phyloP scores from a whole-genome alignment of 176 grass and related monocot genomes.

The Paspalum vaginatum region DNA sequence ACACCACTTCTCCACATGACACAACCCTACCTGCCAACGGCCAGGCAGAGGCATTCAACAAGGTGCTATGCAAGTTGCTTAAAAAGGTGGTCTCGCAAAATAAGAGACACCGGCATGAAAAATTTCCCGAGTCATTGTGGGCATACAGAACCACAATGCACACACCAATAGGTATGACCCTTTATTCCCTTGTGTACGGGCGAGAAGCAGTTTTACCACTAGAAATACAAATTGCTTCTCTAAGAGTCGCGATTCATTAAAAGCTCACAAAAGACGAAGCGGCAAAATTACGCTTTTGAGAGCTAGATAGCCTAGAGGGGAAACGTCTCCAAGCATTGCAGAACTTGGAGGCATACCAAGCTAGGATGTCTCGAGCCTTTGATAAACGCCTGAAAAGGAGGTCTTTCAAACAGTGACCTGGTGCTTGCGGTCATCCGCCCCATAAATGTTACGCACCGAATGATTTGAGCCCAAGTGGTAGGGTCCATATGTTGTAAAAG shows the following conservation, averaged over 20 bases:
- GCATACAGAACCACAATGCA: no score
- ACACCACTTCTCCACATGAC: neutral
- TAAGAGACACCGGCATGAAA: neutral
- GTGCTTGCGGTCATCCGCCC: neutral
- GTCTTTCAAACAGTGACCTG: neutral
- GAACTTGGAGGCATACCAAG: neutral
- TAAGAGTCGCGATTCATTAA: neutral
- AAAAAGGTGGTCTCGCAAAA: neutral
- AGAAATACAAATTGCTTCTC: neutral
- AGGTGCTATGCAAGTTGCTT: neutral
- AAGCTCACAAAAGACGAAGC: no score
- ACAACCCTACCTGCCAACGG: neutral
- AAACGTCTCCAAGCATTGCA: neutral
- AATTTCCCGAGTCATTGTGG: no score
- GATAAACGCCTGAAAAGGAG: neutral
- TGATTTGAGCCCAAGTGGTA: slow-evolving; percentile 9
- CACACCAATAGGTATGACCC: neutral
- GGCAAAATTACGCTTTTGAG: neutral
- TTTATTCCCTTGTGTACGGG: neutral
- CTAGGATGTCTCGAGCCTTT: no score
- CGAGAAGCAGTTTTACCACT: neutral
- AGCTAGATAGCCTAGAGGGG: neutral
- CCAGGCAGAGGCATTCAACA: neutral
- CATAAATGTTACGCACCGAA: neutral
- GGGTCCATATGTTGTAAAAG: neutral